Base-by-base conservation (phyloP, 176 grass and related monocot species). In the sorghum (Sorghum bicolor) region DNA sequence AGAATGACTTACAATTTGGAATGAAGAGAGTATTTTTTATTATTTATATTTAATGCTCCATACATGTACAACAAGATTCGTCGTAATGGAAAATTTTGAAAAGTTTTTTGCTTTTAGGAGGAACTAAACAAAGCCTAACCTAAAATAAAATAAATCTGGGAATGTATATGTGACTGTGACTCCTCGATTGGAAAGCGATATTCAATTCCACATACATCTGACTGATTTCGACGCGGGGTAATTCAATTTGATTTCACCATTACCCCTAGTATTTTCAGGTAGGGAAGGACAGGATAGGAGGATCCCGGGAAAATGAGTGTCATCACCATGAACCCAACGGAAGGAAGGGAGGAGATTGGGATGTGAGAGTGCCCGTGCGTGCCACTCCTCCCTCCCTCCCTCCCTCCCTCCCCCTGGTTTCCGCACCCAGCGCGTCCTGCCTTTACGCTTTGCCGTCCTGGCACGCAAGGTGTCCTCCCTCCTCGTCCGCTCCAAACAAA, bases 391-490 rank as follows among this genome's bases (percentile, higher is more conserved):
- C 12, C 10, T 11, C 40, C 7, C 38, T 39, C 38, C 9, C 38
- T 9, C 38, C 1, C 38, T 39, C 8, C 2, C 32, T 33, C 32
- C 38, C 6, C 5, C 44, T 50, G 16, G 16, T 50, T 50, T 50
- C 47, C 47, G 47, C 47, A n/a, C n/a, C n/a, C n/a, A 17, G 47
- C 47, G 43, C 43, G 50, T 22, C 47, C 50, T 22, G 50, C 0
- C 19, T 24, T 65, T 48, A 55, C 44, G 66, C 67, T 82, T 82
- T 87, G 67, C 85, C 50, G 74, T 32, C 64, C n/a, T 29, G 79
- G 50, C 86, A 87, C 86, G 86, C 86, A 87, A 87, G 71, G 62
- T 48, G 40, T 40, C 48, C 47, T 4, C 5, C 16, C 47, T 0
- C 0, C 15, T n/a, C 1, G 48, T 50, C 31, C 34, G 38, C 20